phyloP scores from a whole-genome alignment of 2,329 filamentous ascomycete species.

The Scedosporium dehoogii region DNA sequence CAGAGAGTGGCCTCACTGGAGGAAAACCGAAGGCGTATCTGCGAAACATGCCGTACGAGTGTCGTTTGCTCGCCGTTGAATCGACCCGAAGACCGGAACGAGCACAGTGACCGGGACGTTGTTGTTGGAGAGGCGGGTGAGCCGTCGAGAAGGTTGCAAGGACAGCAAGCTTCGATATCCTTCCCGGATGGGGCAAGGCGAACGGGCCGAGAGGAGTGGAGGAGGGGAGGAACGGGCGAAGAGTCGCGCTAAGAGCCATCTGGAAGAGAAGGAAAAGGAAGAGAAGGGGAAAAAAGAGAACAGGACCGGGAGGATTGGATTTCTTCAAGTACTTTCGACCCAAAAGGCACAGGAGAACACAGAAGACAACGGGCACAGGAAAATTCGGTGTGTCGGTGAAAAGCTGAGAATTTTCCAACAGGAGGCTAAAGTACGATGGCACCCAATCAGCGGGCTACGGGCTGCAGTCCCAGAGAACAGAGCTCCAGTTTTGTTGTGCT shows the following conservation, averaged over 20 bases:
- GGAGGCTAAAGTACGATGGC: constrained; percentile 4
- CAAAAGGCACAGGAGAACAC: not conserved
- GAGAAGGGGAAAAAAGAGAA: constrained; percentile 4
- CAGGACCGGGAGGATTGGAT: not conserved
- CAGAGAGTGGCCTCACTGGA: constrained; percentile 36
- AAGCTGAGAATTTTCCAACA: constrained; percentile 2
- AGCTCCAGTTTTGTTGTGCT: not conserved
- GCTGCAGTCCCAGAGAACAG: not conserved
- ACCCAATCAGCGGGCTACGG: constrained; percentile 3
- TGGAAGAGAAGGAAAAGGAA: constrained; percentile 7
- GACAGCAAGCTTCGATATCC: not conserved
- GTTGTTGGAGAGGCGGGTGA: not conserved
- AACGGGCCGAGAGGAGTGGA: not conserved
- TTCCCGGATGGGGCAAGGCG: not conserved
- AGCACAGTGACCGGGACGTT: constrained; percentile 1
- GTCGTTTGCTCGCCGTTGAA: not conserved
- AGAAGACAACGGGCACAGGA: not conserved
- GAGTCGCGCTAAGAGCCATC: constrained; percentile 3
- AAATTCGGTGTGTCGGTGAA: constrained; percentile 8
- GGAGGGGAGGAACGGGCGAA: constrained; percentile 1
- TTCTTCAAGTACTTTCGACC: constrained; percentile 5
- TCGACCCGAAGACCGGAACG: constrained; percentile 1
- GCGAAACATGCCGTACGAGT: constrained; percentile 28
- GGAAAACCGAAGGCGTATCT: constrained; percentile 45
- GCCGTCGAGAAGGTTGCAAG: not conserved